Evolutionary conservation across 1,284 basidiomycete genomes (phyloP).

Genomic region (Naganishia albida): DNA sequence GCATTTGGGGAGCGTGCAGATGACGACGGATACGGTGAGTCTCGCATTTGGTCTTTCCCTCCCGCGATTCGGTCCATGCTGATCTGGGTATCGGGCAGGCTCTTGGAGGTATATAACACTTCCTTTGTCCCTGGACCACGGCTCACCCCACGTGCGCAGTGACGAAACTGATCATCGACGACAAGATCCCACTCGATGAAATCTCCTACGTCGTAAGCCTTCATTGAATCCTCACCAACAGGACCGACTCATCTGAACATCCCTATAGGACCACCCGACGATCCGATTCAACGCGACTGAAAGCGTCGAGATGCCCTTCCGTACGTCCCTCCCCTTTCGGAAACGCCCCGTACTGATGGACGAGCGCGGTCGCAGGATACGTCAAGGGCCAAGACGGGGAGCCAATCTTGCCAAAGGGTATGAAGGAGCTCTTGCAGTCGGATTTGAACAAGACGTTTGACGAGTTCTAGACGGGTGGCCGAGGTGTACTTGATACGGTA

Average conservation of each 20-base stretch:
- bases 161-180: conserved; percentile 81
- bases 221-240: not conserved
- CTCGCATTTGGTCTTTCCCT: not conserved
- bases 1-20: conserved; percentile 81
- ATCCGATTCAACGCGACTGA: conserved; percentile 79
- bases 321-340: conserved; percentile 58
- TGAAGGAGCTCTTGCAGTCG: conserved; percentile 77
- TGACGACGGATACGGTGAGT: conserved; percentile 95
- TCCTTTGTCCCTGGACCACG: not conserved
- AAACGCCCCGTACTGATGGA: not conserved
- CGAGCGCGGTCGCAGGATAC: conserved; percentile 50
- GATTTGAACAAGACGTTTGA: conserved; percentile 87
- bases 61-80: not conserved
- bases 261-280: conserved; percentile 73
- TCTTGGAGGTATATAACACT: not conserved
- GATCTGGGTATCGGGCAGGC: not conserved
- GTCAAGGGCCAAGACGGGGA: conserved; percentile 53
- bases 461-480: conserved; percentile 9
- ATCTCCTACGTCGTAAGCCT: conserved; percentile 69
- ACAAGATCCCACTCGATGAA: conserved; percentile 67
- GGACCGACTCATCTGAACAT: not conserved
- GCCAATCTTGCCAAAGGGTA: conserved; percentile 82
- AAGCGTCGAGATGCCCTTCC: conserved; percentile 92
- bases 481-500: too few relatives aligned
- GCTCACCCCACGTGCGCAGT: conserved; percentile 65